Conservation (phyloP, 2,329 filamentous ascomycete species). For the Didymella glomerata region DNA sequence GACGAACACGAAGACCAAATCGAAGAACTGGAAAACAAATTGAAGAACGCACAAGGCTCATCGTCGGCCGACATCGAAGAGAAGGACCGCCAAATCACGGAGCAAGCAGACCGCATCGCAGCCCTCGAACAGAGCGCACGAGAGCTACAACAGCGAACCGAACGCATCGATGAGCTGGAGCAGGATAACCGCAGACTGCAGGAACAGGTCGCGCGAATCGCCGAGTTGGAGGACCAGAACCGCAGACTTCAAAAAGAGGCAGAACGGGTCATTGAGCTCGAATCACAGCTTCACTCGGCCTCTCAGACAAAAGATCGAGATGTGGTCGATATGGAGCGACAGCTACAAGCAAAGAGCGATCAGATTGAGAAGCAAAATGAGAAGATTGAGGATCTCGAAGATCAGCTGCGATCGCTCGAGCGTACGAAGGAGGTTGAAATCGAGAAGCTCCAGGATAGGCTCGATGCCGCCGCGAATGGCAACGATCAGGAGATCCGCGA, state of each 20-base stretch:
- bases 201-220: constrained; percentile 41
- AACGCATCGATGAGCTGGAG: constrained; percentile 31
- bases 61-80: constrained; percentile 41
- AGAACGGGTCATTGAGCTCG: constrained; percentile 18
- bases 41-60: constrained; percentile 42
- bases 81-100: constrained; percentile 40
- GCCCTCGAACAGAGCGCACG: constrained; percentile 28
- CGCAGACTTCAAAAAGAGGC: constrained; percentile 31
- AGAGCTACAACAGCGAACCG: constrained; percentile 13
- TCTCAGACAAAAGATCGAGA: constrained; percentile 37
- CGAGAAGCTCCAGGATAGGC: constrained; percentile 52
- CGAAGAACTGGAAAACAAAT: constrained; percentile 44
- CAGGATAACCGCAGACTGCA: constrained; percentile 44
- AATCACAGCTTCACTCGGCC: constrained; percentile 37
- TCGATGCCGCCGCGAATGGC: constrained; percentile 50
- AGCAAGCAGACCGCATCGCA: constrained; percentile 43
- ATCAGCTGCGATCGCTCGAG: constrained; percentile 37
- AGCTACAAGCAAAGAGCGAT: constrained; percentile 43
- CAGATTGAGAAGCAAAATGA: constrained; percentile 46
- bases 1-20: constrained; percentile 52
- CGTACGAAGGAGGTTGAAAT: constrained; percentile 55
- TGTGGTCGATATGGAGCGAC: constrained; percentile 38
- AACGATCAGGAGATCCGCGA: constrained; percentile 62
- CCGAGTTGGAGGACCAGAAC: constrained; percentile 40
- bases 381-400: constrained; percentile 46